Evolutionary conservation across 1,284 basidiomycete genomes (phyloP).

Genomic region (Apiotrichum laibachii): DNA sequence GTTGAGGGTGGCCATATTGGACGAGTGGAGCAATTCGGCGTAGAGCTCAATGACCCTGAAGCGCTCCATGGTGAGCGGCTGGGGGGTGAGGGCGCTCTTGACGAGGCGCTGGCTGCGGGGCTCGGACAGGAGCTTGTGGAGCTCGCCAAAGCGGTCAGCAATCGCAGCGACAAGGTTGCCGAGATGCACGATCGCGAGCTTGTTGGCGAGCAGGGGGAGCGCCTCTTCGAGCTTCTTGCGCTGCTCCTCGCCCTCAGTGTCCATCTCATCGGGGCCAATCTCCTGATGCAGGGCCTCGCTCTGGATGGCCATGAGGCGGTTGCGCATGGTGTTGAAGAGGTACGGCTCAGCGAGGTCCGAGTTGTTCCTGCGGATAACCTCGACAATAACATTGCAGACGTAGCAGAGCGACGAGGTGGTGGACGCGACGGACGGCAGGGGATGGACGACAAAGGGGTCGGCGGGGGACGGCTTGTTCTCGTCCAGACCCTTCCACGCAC

Average conservation of each 20-base stretch:
- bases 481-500: conserved; percentile 31
- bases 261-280: conserved; percentile 10
- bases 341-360: conserved; percentile 99
- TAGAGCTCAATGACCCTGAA: conserved; percentile 98
- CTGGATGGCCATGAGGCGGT: conserved; percentile 74
- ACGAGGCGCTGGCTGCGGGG: conserved; percentile 71
- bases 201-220: conserved; percentile 80
- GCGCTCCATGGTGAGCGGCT: conserved; percentile 88
- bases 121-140: conserved; percentile 68
- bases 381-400: conserved; percentile 86
- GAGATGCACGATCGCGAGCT: conserved; percentile 89
- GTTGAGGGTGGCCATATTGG: conserved; percentile 95
- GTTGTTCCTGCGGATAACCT: conserved; percentile 97
- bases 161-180: conserved; percentile 78
- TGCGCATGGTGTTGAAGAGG: conserved; percentile 91
- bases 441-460: conserved; percentile 45
- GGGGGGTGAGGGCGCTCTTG: conserved; percentile 66
- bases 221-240: conserved; percentile 69
- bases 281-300: conserved; percentile 17
- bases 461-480: conserved; percentile 20
- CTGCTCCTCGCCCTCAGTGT: conserved; percentile 59
- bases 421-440: conserved; percentile 66
- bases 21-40: conserved; percentile 94
- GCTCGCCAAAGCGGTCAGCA: conserved; percentile 65
- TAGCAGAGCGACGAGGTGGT: conserved; percentile 84